These are phyloP conservation scores for Mycena rebaudengoi DNA, from an alignment of 768 basidiomycete species.

Conservation along the genomic window DNA sequence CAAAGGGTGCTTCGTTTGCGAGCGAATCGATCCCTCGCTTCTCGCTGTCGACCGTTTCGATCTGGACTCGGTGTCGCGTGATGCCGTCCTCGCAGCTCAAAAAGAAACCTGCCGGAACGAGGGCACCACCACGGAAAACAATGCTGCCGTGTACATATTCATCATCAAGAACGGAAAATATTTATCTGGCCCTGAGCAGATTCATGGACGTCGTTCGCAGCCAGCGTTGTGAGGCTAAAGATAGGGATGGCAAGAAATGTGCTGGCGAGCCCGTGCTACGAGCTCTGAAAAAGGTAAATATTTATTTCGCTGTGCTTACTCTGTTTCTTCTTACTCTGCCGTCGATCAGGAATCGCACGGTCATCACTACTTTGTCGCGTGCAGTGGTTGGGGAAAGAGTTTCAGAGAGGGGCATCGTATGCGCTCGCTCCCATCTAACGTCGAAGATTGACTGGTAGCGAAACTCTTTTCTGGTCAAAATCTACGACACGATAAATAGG, in stretches of 20 bases:
- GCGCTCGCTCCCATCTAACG: neutral
- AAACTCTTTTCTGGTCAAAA: neutral
- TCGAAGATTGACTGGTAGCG: too few species aligned
- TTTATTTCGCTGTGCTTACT: neutral
- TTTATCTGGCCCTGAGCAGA: too few species aligned
- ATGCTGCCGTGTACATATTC: neutral
- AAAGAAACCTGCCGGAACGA: neutral
- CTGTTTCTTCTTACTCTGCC: too few species aligned
- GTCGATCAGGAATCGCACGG: neutral
- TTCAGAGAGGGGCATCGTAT: neutral
- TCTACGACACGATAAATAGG: neutral
- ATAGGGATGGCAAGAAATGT: neutral
- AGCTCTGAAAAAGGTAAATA: neutral
- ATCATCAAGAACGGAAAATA: too few species aligned
- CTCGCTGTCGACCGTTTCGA: too few species aligned
- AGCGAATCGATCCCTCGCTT: too few species aligned
- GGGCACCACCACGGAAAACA: neutral
- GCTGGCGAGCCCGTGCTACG: neutral
- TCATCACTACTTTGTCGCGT: neutral
- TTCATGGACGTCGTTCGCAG: neutral
- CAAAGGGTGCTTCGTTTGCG: too few species aligned
- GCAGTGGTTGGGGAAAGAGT: neutral
- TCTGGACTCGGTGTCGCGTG: neutral
- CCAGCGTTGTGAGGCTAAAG: neutral
- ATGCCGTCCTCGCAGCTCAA: neutral